A percentile compares a stretch with the other conserved stretches of the same genome.
phyloP scores from a whole-genome alignment of 2,329 filamentous ascomycete species.

The Emergomyces orientalis region DNA sequence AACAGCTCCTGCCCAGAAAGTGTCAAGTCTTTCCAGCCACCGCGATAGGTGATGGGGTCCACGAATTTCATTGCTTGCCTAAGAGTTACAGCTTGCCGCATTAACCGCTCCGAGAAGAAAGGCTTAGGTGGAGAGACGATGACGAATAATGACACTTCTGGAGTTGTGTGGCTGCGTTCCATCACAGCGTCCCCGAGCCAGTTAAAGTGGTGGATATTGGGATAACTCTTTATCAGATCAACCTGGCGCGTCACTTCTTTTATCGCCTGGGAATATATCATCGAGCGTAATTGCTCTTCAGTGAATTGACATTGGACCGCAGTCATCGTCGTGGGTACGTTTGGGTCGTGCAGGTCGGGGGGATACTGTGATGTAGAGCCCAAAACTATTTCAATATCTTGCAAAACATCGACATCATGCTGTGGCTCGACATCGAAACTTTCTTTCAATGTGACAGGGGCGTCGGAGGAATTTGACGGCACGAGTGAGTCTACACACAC shows the following conservation, averaged over 20 bases:
- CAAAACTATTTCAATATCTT: not conserved
- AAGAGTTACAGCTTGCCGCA: slow-evolving; percentile 2
- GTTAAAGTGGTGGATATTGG: slow-evolving; percentile 16
- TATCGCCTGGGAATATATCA: not conserved
- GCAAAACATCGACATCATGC: not conserved
- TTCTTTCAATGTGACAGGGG: not conserved
- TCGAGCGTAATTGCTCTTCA: not conserved
- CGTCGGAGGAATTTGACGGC: not conserved
- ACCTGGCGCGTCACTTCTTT: not conserved
- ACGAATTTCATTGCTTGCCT: slow-evolving; percentile 13
- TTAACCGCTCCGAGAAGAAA: not conserved
- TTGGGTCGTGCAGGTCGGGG: not conserved
- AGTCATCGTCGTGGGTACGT: not conserved
- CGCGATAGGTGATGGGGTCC: slow-evolving; percentile 15
- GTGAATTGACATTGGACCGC: not conserved
- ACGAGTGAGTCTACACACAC: not conserved
- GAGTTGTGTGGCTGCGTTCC: slow-evolving; percentile 13
- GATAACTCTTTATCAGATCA: not conserved
- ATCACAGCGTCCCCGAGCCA: slow-evolving; percentile 12
- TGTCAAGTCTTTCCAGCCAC: slow-evolving; percentile 6
- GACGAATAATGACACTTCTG: slow-evolving; percentile 15
- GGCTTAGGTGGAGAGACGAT: slow-evolving; percentile 12
- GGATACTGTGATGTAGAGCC: not conserved
- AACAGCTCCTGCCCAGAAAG: slow-evolving; percentile 7
- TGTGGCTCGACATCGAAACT: not conserved